Base-by-base conservation (phyloP, 495 filamentous ascomycete species). In the Friedmanniomyces endolithicus region DNA sequence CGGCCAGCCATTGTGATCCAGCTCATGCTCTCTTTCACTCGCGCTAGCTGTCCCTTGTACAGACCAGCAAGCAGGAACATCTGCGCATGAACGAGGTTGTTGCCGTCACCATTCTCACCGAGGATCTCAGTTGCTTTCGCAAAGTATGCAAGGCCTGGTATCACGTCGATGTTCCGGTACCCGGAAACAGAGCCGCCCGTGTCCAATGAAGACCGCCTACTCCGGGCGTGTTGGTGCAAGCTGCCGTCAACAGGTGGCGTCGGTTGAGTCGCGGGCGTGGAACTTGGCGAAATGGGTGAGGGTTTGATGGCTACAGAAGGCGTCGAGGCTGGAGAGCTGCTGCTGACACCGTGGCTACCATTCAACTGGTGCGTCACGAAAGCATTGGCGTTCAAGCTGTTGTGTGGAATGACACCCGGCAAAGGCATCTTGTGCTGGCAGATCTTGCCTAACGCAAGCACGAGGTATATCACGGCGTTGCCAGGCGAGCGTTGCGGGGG, bases 61-160 rank as follows among this genome's bases (percentile, higher is more conserved):
- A 98, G 69, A 1, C 88, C 89, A 9, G 92, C 88, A 16, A 98
- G 75, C 25, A 98, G 75, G 55, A 80, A 78, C n/a, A 83, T 87
- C 64, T 95, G 87, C 9, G 90, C 87, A 64, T 94, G 85, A 43
- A 80, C 75, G 40, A 96, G 70, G 39, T 84, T 82, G 52, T 86
- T 86, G 8, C 83, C 85, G 6, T 86, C 89, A 50, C 82, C 75
- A 23, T 90, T 78, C 37, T 78, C 81, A 0, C 89, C 92, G 29
- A 96, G 72, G n/a, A 96, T 95, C 58, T 86, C 82, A 2, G 84
- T 83, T 1, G 89, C 92, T 58, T 86, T 81, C 14, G 83, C 84
- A 68, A 88, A 96, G 64, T 94, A 94, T 17, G 87, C 83, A 53
- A 96, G 70, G 0, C 92, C 92, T 0, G 92, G 90, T 56, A 97